Evolutionary conservation across 768 basidiomycete species (phyloP).

Genomic region (Naganishia vishniacii): DNA sequence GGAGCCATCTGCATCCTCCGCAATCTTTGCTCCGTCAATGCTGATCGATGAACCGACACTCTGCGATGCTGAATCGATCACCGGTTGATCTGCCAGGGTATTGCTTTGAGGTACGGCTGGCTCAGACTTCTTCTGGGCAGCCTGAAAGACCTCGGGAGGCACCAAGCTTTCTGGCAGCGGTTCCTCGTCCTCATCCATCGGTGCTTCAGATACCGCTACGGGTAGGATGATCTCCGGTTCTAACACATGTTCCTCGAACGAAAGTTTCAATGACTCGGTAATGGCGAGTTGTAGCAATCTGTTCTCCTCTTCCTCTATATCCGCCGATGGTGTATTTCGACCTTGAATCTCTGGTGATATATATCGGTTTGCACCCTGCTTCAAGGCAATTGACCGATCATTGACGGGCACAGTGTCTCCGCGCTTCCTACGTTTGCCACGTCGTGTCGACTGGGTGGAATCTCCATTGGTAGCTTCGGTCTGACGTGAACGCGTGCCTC

Average conservation of each 20-base stretch:
- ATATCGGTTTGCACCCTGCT: no score
- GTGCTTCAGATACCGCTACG: background rate
- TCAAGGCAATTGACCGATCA: background rate
- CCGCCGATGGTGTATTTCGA: background rate
- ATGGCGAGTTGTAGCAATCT: slow-evolving; percentile 25
- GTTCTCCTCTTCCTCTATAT: background rate
- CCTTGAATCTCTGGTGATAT: background rate
- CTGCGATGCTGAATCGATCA: no score
- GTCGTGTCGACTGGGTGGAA: no score
- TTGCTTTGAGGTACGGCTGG: no score
- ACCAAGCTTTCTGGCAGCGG: slow-evolving; percentile 5
- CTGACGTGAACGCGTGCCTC: background rate
- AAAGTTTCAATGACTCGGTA: background rate
- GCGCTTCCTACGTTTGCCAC: background rate
- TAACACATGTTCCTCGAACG: background rate
- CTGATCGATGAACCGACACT: background rate
- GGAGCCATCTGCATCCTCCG: slow-evolving; percentile 32
- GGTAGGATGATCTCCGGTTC: background rate
- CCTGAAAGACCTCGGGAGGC: background rate
- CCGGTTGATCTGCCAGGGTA: no score
- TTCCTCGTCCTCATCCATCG: background rate
- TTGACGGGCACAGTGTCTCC: background rate
- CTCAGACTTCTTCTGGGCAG: no score
- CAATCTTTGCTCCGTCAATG: slow-evolving; percentile 3
- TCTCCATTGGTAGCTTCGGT: background rate